Evolutionary conservation across 2,329 filamentous ascomycete species (phyloP).

Genomic region (Myrmaecium sp.): DNA sequence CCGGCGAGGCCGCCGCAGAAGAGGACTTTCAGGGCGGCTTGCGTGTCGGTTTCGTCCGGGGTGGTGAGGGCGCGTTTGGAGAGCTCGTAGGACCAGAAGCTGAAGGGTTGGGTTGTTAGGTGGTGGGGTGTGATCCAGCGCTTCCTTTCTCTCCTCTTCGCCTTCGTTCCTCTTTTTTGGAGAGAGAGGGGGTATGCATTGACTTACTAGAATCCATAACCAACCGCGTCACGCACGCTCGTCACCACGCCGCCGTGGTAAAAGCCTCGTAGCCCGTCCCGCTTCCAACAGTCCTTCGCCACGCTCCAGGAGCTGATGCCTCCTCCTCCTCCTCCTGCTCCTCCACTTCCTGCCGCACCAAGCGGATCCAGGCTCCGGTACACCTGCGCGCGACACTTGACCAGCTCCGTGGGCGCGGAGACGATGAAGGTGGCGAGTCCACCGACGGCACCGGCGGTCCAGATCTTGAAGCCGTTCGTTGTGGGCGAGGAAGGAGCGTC

Average conservation of each 20-base stretch:
- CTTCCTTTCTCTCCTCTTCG: neutral
- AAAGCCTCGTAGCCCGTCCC: conserved; percentile 48
- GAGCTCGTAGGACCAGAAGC: conserved; percentile 81
- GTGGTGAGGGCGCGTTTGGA: conserved; percentile 42
- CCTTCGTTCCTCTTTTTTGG: neutral
- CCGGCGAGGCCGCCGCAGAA: conserved; percentile 79
- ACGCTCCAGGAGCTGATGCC: conserved; percentile 41
- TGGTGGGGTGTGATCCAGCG: neutral
- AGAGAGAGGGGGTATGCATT: neutral
- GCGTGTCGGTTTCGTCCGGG: conserved; percentile 27
- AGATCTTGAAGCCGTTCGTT: conserved; percentile 44
- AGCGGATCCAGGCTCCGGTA: conserved; percentile 7
- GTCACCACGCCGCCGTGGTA: conserved; percentile 74
- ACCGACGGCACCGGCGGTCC: conserved; percentile 62
- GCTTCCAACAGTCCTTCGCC: conserved; percentile 40
- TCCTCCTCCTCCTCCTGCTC: conserved; percentile 17
- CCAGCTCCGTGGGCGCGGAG: conserved; percentile 73
- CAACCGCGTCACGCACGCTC: conserved; percentile 66
- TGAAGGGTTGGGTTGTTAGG: conserved; percentile 16
- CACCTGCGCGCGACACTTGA: conserved; percentile 83
- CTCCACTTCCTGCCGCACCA: neutral
- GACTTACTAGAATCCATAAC: conserved; percentile 81
- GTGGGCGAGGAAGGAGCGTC: conserved; percentile 9
- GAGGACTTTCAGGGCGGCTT: conserved; percentile 45
- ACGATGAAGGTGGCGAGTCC: conserved; percentile 76